Conservation (phyloP, 306 rosid species). For the Cyamopsis tetragonoloba region DNA sequence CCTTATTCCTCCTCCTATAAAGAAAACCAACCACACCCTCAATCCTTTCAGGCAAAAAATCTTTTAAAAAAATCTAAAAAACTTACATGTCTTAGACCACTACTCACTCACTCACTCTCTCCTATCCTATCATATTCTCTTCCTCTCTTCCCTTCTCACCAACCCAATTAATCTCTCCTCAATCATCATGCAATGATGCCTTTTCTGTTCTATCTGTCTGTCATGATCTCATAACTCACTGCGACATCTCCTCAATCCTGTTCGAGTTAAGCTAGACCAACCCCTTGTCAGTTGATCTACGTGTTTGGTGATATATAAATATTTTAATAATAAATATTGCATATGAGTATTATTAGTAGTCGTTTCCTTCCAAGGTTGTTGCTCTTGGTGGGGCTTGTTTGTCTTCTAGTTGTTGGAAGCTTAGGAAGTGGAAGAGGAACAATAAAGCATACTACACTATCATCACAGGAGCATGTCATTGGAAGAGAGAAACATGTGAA, state of each 20-base stretch:
- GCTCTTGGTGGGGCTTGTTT: constrained; percentile 39
- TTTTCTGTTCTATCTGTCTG: not conserved
- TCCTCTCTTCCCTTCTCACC: not conserved
- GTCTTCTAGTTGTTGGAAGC: constrained; percentile 33
- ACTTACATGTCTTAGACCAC: constrained; percentile 21
- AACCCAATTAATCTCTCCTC: constrained; percentile 14
- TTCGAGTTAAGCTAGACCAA: no score
- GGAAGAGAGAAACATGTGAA: constrained; percentile 26
- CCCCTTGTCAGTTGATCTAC: no score
- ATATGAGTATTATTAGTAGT: constrained; percentile 17
- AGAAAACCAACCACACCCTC: constrained; percentile 40
- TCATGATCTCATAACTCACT: not conserved
- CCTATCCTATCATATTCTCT: constrained; percentile 16
- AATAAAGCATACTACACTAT: not conserved
- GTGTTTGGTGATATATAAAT: not conserved
- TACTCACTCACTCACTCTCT: not conserved
- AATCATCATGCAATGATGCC: constrained; percentile 15
- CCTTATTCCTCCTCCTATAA: constrained; percentile 54
- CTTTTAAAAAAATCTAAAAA: no score
- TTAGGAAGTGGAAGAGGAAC: constrained; percentile 12
- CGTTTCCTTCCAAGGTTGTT: constrained; percentile 29
- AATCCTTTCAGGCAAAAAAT: constrained; percentile 28
- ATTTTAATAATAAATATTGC: not conserved
- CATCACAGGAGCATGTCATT: not conserved
- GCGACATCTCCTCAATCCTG: not conserved